Conservation (phyloP, 2,329 filamentous ascomycete genomes). For the Rugonectria rugulosa region DNA sequence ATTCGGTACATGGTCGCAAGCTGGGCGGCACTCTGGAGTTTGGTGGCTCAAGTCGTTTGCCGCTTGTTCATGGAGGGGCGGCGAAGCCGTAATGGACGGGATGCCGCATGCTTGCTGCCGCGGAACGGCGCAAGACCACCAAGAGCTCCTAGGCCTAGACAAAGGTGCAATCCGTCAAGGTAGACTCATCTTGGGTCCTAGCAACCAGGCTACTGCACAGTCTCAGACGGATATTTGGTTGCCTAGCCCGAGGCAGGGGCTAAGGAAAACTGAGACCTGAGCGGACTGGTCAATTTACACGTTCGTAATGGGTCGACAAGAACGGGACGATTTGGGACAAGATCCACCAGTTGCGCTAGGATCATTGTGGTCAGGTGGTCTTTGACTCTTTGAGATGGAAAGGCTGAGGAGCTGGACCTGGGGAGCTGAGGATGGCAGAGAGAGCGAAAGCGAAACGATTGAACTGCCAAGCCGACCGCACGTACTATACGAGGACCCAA, state of each 20-base stretch:
- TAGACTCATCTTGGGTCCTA: constrained; percentile 26
- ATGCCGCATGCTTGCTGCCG: neutral
- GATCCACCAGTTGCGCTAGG: neutral
- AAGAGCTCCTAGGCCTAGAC: neutral
- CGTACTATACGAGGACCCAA: too few species aligned
- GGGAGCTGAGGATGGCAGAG: too few species aligned
- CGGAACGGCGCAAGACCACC: constrained; percentile 9
- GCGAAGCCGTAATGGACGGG: constrained; percentile 23
- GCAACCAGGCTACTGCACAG: constrained; percentile 20
- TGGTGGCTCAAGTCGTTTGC: neutral
- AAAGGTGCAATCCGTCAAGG: constrained; percentile 25
- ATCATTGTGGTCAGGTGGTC: too few species aligned
- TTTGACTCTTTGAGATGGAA: too few species aligned
- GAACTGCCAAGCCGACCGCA: too few species aligned
- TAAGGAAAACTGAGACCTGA: neutral
- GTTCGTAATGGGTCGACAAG: constrained; percentile 1
- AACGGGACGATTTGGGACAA: neutral
- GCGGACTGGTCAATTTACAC: constrained; percentile 14
- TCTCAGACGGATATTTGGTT: constrained; percentile 34
- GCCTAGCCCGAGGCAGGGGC: constrained; percentile 7
- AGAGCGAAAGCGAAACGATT: too few species aligned
- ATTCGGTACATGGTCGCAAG: neutral
- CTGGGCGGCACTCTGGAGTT: neutral
- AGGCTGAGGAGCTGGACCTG: too few species aligned
- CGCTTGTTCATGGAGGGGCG: neutral